Evolutionary conservation across 2,329 filamentous ascomycete species (phyloP), one percentile per base, ranked within the genome.

Genomic region (Epichloe brachyelytri): DNA sequence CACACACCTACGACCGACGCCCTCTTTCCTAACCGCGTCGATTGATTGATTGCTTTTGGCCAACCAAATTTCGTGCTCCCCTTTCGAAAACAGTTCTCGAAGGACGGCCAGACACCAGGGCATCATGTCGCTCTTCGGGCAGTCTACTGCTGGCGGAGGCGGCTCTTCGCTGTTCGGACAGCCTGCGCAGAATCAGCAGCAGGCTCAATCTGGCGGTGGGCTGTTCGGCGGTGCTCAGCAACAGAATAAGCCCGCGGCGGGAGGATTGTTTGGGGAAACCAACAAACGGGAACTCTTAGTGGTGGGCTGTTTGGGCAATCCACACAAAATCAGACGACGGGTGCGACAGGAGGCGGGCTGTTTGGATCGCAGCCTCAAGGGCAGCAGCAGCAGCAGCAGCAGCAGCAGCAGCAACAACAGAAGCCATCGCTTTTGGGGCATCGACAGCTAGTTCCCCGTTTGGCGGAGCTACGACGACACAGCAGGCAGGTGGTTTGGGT

Each of bases 91-190:
- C 41, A n/a, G 22, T 15, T 26, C 8, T 15, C 36, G 12, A 38
- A 5, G 36, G 36, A 38, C 36, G 36, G 41, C 14, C 22, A 12
- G 22, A 33, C 41, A 37, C 15, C 33, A n/a, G 30, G 44, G 26
- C 51, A 53, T 51, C 55, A 68, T 67, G 65, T 64, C 65, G 53
- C 58, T 68, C 54, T 68, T 69, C 51, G 65, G 65, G 51, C 60
- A 63, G 57, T 48, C 59, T 22, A 45, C 60, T 30, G 26, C 54
- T 37, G 59, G 55, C 50, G 58, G 60, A 38, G 53, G 37, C 19
- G 44, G 44, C n/a, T n/a, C 33, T 19, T 51, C 51, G 40, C 33
- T 30, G 2, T 70, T 70, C 52, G 64, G 64, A 45, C 63, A 65
- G 46, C 38, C 50, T 14, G 33, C 15, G 5, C 46, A 49, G 39